Conservation (phyloP, 495 filamentous ascomycete genomes). For the Thermochaetoides thermophila region DNA sequence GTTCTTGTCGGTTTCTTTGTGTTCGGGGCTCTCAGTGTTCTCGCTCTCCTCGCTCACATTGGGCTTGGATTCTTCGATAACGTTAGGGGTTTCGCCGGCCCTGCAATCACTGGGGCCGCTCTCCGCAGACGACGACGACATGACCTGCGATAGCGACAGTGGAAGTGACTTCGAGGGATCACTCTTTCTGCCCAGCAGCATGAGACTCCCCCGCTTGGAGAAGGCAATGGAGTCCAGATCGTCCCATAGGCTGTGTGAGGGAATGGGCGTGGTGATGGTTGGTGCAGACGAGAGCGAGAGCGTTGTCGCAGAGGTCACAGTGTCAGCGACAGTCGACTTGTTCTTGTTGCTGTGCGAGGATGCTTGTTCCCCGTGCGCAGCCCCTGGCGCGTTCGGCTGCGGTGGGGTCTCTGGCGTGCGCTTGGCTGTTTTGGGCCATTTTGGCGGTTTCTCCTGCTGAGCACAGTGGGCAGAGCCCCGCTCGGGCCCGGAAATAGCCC, state of each 20-base stretch:
- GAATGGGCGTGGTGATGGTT: conserved; percentile 37
- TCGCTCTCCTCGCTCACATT: background rate
- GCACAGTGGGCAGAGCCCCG: conserved; percentile 14
- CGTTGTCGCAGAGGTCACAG: conserved; percentile 5
- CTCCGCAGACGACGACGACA: background rate
- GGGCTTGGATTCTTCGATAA: background rate
- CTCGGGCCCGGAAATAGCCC: conserved; percentile 4
- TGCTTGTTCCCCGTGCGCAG: background rate
- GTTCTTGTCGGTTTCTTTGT: background rate
- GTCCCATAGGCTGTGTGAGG: conserved; percentile 36
- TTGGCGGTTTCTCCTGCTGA: conserved; percentile 9
- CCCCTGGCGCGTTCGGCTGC: conserved; percentile 9
- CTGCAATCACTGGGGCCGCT: background rate
- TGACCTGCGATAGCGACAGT: conserved; percentile 1
- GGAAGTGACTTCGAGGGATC: conserved; percentile 8
- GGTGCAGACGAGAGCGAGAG: too few relatives aligned
- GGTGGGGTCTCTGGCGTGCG: too few relatives aligned
- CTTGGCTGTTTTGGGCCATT: conserved; percentile 10
- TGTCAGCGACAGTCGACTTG: conserved; percentile 12
- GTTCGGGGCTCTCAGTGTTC: background rate
- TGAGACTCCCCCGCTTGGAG: conserved; percentile 49
- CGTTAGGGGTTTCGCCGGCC: too few relatives aligned
- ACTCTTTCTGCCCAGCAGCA: conserved; percentile 44
- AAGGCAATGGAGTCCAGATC: conserved; percentile 36
- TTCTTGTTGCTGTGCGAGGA: too few relatives aligned